Percentiles rank a stretch among this genome's conserved stretches.
Conservation (phyloP, 768 basidiomycete genomes). For the Leccinum aurantiacum region DNA sequence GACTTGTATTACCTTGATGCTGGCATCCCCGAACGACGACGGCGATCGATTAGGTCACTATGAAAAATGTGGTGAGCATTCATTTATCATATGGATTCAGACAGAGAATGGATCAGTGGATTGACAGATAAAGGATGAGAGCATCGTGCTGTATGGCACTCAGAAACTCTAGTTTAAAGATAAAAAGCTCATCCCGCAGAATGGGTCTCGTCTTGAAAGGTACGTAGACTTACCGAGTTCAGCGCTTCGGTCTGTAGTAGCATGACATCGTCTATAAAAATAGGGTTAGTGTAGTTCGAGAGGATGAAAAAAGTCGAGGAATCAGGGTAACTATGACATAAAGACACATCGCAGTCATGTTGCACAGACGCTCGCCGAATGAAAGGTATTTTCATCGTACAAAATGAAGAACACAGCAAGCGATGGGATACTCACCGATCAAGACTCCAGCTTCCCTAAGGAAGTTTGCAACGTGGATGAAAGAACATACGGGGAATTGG, state of each 20-base stretch:
- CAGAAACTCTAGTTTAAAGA: slow-evolving; percentile 95
- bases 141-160: slow-evolving; percentile 67
- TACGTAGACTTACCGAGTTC: slow-evolving; percentile 7
- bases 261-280: background rate
- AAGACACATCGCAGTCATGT: slow-evolving; percentile 51
- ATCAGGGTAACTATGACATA: slow-evolving; percentile 96
- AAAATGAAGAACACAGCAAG: background rate
- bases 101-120: slow-evolving; percentile 52
- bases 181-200: slow-evolving; percentile 53
- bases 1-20: slow-evolving; percentile 4
- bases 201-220: slow-evolving; percentile 7
- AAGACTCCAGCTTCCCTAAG: background rate
- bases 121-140: slow-evolving; percentile 57
- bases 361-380: slow-evolving; percentile 47
- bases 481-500: too few relatives aligned
- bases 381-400: slow-evolving; percentile 55
- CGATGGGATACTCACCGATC: slow-evolving; percentile 8
- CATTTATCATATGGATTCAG: background rate
- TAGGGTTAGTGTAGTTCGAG: slow-evolving; percentile 8
- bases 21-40: background rate
- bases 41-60: background rate
- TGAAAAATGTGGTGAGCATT: slow-evolving; percentile 10
- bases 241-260: background rate
- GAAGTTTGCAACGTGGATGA: background rate
- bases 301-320: slow-evolving; percentile 33